phyloP scores from a whole-genome alignment of 2,329 filamentous ascomycete species.

The Lachnellula occidentalis region DNA sequence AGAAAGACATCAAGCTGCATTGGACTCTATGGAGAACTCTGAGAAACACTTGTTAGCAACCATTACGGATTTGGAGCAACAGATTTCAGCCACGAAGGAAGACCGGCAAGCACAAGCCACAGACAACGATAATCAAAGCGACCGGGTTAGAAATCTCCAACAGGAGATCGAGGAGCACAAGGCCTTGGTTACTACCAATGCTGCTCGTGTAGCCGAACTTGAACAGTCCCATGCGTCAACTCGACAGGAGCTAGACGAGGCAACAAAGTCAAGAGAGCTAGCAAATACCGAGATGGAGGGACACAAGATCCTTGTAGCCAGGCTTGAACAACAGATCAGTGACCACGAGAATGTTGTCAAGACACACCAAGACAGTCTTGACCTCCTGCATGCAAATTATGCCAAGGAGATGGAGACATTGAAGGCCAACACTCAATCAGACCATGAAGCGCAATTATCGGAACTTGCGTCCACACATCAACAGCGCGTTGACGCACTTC shows the following conservation, averaged over 20 bases:
- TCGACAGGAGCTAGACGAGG: conserved; percentile 62
- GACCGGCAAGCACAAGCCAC: conserved; percentile 45
- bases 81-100: conserved; percentile 39
- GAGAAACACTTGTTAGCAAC: conserved; percentile 69
- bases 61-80: conserved; percentile 65
- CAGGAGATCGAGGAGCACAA: conserved; percentile 79
- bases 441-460: conserved; percentile 52
- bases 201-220: conserved; percentile 64
- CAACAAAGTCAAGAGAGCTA: conserved; percentile 52
- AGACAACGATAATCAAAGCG: conserved; percentile 50
- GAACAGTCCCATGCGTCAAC: conserved; percentile 66
- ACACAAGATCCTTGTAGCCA: conserved; percentile 41
- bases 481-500: conserved; percentile 50
- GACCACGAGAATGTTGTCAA: conserved; percentile 55
- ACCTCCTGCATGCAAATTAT: conserved; percentile 45
- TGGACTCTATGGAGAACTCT: conserved; percentile 65
- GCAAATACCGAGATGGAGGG: conserved; percentile 37
- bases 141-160: conserved; percentile 57
- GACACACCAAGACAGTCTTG: conserved; percentile 46
- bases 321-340: conserved; percentile 53
- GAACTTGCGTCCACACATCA: conserved; percentile 56
- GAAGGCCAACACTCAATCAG: conserved; percentile 44
- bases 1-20: conserved; percentile 63
- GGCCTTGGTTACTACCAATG: conserved; percentile 62
- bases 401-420: conserved; percentile 45